Percentiles rank a stretch among this genome's conserved stretches.
Conservation (phyloP, 2,329 filamentous ascomycete species). For the Cercospora canescens region DNA sequence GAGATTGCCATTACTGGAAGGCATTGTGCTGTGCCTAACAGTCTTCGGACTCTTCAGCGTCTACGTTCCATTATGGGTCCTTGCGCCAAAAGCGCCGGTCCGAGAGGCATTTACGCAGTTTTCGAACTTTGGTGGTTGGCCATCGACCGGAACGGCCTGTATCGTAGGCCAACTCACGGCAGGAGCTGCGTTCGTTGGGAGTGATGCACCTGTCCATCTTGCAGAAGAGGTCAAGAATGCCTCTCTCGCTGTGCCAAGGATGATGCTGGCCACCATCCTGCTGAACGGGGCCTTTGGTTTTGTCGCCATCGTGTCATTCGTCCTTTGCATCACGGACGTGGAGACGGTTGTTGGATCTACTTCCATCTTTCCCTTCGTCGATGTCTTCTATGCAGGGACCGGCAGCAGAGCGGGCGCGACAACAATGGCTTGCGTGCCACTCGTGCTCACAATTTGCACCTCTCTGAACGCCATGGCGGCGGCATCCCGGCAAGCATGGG, state of each 20-base stretch:
- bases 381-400: constrained; percentile 31
- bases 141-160: constrained; percentile 44
- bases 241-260: constrained; percentile 43
- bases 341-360: constrained; percentile 22
- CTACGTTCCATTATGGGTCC: constrained; percentile 47
- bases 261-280: constrained; percentile 46
- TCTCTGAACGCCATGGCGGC: constrained; percentile 36
- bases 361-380: constrained; percentile 36
- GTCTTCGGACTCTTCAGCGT: constrained; percentile 54
- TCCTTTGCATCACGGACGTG: constrained; percentile 43
- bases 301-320: constrained; percentile 40
- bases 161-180: constrained; percentile 40
- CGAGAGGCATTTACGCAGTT: constrained; percentile 49
- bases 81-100: constrained; percentile 49
- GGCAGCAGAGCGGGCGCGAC: constrained; percentile 13
- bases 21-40: constrained; percentile 49
- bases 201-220: constrained; percentile 22
- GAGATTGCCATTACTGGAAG: constrained; percentile 41
- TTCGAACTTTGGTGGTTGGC: constrained; percentile 44
- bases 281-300: constrained; percentile 50
- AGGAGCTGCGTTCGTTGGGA: constrained; percentile 10
- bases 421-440: constrained; percentile 15
- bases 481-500: constrained; percentile 41
- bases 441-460: constrained; percentile 7
- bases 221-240: constrained; percentile 32